Evolutionary conservation across 2,329 filamentous ascomycete genomes (phyloP).

Genomic region (Paracamarosporium sp.): DNA sequence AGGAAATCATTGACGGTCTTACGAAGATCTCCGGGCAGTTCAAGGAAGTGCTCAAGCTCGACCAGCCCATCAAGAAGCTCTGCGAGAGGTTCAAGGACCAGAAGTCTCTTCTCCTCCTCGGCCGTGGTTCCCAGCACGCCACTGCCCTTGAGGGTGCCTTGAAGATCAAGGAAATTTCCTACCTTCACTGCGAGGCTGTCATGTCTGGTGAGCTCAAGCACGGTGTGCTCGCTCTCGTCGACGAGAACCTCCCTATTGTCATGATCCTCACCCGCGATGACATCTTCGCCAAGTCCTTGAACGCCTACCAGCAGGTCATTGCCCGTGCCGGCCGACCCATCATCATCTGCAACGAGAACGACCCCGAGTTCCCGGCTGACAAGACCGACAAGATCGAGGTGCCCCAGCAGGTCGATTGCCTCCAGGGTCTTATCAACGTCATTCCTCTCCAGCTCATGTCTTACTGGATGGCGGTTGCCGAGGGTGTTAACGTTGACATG

Average conservation of each 20-base stretch:
- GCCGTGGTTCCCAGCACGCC: slow-evolving; percentile 94
- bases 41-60: slow-evolving; percentile 87
- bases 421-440: slow-evolving; percentile 97
- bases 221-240: slow-evolving; percentile 94
- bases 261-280: slow-evolving; percentile 98
- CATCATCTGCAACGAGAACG: slow-evolving; percentile 93
- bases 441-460: slow-evolving; percentile 97
- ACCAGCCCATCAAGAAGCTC: slow-evolving; percentile 92
- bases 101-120: slow-evolving; percentile 91
- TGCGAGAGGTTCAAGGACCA: slow-evolving; percentile 96
- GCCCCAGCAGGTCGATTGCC: slow-evolving; percentile 89
- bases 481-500: slow-evolving; percentile 98
- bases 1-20: slow-evolving; percentile 96
- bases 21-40: slow-evolving; percentile 89
- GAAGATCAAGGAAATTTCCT: slow-evolving; percentile 99
- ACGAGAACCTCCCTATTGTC: slow-evolving; percentile 98
- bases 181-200: slow-evolving; percentile 98
- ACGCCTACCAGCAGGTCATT: slow-evolving; percentile 99
- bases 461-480: slow-evolving; percentile 97
- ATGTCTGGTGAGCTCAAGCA: slow-evolving; percentile 99
- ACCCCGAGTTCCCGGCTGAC: slow-evolving; percentile 85
- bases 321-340: slow-evolving; percentile 95
- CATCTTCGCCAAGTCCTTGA: slow-evolving; percentile 98
- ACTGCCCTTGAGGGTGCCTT: slow-evolving; percentile 95
- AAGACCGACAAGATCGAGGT: slow-evolving; percentile 98